phyloP scores from a whole-genome alignment of 305 asterid species.

The Plantago lanceolata region DNA sequence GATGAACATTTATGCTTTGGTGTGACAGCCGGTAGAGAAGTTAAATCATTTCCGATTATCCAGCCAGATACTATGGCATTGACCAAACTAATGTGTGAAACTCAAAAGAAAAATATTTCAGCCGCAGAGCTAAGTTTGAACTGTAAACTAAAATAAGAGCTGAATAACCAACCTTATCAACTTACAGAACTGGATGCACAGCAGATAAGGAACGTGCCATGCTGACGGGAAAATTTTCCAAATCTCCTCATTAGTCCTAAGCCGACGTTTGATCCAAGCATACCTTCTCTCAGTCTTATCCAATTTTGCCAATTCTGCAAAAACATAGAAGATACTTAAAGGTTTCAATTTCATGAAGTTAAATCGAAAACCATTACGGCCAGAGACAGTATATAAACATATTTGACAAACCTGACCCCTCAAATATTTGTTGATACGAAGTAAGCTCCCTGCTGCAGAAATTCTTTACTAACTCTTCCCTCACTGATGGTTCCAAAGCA shows the following conservation, averaged over 20 bases:
- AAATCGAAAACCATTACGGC: conserved; percentile 23
- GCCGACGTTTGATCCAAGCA: conserved; percentile 94
- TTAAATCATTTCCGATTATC: conserved; percentile 6
- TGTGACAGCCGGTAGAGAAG: conserved; percentile 11
- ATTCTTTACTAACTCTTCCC: conserved; percentile 85
- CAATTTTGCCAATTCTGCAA: conserved; percentile 77
- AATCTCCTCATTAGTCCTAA: conserved; percentile 91
- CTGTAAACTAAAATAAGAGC: conserved; percentile 24
- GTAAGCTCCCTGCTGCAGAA: conserved; percentile 92
- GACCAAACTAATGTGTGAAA: conserved; percentile 21
- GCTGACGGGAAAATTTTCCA: conserved; percentile 92
- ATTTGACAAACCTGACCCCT: conserved; percentile 80
- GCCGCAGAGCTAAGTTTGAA: conserved; percentile 11
- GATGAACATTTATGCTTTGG: conserved; percentile 13
- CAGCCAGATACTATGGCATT: conserved; percentile 15
- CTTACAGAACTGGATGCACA: conserved; percentile 98
- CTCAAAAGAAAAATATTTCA: conserved; percentile 6
- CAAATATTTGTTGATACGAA: conserved; percentile 92
- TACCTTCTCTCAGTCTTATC: conserved; percentile 95
- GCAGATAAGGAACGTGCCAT: conserved; percentile 92
- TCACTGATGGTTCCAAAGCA: conserved; percentile 96
- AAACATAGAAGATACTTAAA: conserved; percentile 21
- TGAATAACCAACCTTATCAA: conserved; percentile 68
- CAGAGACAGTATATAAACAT: conserved; percentile 20
- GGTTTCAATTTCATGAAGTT: conserved; percentile 13